Evolutionary conservation across 2,329 filamentous ascomycete species (phyloP).

Genomic region (Cladosporium oxysporum): DNA sequence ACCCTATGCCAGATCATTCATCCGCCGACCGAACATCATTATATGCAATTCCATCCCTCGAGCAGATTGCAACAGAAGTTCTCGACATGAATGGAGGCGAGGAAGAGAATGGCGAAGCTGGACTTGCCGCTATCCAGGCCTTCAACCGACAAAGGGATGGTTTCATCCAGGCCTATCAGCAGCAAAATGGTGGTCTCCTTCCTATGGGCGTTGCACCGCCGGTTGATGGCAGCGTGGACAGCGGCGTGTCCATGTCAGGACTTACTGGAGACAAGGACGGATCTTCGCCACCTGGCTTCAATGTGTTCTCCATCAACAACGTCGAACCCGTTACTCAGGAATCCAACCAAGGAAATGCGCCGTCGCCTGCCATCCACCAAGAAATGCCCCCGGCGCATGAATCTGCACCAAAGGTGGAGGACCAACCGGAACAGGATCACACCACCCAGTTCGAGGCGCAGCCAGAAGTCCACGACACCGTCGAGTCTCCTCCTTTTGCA

Average conservation of each 20-base stretch:
- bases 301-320: conserved; percentile 6
- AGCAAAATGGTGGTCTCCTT: conserved; percentile 23
- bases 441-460: neutral
- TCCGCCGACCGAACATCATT: conserved; percentile 25
- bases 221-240: conserved; percentile 34
- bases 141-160: conserved; percentile 22
- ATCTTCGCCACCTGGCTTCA: conserved; percentile 14
- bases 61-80: conserved; percentile 41
- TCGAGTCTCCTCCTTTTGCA: conserved; percentile 12
- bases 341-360: conserved; percentile 5
- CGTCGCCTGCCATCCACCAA: conserved; percentile 12
- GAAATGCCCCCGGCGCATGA: conserved; percentile 1
- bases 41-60: conserved; percentile 35
- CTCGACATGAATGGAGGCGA: conserved; percentile 37
- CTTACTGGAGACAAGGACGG: conserved; percentile 22
- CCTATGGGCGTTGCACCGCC: conserved; percentile 19
- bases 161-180: conserved; percentile 24
- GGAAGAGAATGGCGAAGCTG: conserved; percentile 23
- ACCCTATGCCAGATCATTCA: conserved; percentile 26
- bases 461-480: conserved; percentile 22
- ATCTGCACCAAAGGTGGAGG: neutral
- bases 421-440: neutral
- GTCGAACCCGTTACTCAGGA: neutral
- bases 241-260: conserved; percentile 33
- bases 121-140: conserved; percentile 20